These are phyloP conservation scores for Saprolegnia parasitica DNA, from an alignment of 352 stramenopile genomes.

Conservation along the genomic window DNA sequence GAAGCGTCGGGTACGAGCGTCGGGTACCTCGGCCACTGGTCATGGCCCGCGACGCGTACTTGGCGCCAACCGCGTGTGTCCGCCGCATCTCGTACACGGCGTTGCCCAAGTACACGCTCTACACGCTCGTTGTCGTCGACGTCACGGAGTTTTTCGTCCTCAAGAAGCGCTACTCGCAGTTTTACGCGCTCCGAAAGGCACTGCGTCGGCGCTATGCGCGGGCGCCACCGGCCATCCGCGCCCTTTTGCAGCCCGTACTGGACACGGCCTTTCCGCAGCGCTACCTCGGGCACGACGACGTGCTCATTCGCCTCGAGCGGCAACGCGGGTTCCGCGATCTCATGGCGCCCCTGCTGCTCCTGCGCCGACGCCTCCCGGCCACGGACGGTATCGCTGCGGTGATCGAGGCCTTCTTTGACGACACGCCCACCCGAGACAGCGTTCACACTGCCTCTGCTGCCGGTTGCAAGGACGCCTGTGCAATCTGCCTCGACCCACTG, in stretches of 20 bases:
- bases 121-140: background rate
- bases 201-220: conserved; percentile 22
- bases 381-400: background rate
- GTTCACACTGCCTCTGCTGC: too few species aligned
- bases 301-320: background rate
- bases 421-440: too few species aligned
- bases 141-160: conserved; percentile 38
- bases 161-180: conserved; percentile 64
- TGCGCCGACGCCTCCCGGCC: background rate
- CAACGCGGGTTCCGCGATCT: background rate
- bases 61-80: background rate
- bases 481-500: background rate
- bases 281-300: background rate
- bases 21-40: too few species aligned
- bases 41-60: background rate
- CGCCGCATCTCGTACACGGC: background rate
- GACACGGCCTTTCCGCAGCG: conserved; percentile 1
- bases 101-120: background rate
- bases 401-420: background rate
- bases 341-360: background rate
- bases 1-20: too few species aligned
- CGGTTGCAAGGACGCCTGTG: background rate
- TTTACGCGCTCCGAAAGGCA: conserved; percentile 44
- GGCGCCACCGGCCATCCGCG: conserved; percentile 32
- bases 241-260: background rate